Evolutionary conservation across 768 basidiomycete genomes (phyloP), one percentile per base, ranked within the genome.

Genomic region (Amanita muscaria): DNA sequence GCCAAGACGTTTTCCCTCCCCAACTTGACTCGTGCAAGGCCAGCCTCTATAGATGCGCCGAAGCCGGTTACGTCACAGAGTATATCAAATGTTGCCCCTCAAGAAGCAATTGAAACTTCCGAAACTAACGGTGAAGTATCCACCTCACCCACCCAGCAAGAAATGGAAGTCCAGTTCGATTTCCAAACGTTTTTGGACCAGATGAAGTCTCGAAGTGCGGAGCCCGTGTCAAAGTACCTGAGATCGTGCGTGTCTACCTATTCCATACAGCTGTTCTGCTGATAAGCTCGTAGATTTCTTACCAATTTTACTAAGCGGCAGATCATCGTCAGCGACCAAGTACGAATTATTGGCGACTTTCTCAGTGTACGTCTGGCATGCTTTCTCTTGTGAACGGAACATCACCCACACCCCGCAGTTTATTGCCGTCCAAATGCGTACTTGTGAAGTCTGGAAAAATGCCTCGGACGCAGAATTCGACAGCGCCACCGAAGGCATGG

Each of bases 401-500:
- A 11, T n/a, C n/a, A n/a, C n/a, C n/a, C n/a, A n/a, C n/a, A n/a
- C n/a, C n/a, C n/a, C n/a, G n/a, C n/a, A 94, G 88, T 99, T 99
- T 59, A 97, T 99, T 54, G 69, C 84, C 0, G 70, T 64, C 25
- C 87, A 86, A 59, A 99, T 99, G 96, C 70, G 83, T 16, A 78
- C 80, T 47, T 73, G 74, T 22, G 90, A 92, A 16, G 67, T 85
- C 0, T 97, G 92, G 93, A 78, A 77, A 56, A 79, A 79, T 47
- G 76, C 76, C 1, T 72, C 80, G 2, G 82, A 89, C 16, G 65
- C 68, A 5, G 92, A 98, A 61, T 97, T 99, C 52, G 96, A 98
- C 43, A 93, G 94, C 55, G 90, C 92, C 0, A 77, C 91, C 70
- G 96, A 99, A 64, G 93, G 92, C 41, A 97, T 98, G 90, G 96